A percentile compares a stretch with the other conserved stretches of the same genome.
These are phyloP conservation scores for Dittrichia graveolens DNA, from an alignment of 129 eudicot species.

Conservation along the genomic window DNA sequence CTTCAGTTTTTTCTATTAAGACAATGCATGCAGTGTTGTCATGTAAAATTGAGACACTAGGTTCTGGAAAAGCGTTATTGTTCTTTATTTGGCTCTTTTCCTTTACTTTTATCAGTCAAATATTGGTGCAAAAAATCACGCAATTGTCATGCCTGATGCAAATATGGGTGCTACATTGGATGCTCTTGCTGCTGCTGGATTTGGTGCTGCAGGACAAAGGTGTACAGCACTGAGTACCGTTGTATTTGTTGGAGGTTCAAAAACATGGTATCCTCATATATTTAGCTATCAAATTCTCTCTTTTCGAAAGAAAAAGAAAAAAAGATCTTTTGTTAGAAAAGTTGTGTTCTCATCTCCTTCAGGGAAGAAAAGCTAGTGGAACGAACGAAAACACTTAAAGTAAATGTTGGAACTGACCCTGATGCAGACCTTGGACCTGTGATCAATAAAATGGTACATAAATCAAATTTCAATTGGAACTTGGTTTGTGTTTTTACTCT, in stretches of 20 bases:
- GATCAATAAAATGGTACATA: slow-evolving; percentile 71
- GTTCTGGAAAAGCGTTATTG: slow-evolving; percentile 10
- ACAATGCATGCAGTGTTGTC: slow-evolving; percentile 11
- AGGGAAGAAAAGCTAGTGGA: slow-evolving; percentile 88
- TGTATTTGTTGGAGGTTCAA: slow-evolving; percentile 87
- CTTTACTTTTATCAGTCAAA: slow-evolving; percentile 53
- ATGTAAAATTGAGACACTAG: slow-evolving; percentile 6
- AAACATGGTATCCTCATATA: slow-evolving; percentile 53
- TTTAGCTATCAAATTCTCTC: background rate
- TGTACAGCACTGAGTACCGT: slow-evolving; percentile 80
- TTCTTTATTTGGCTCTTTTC: slow-evolving; percentile 1
- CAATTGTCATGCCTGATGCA: slow-evolving; percentile 96
- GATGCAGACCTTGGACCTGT: slow-evolving; percentile 95
- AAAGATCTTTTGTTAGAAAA: background rate
- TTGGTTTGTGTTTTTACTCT: background rate
- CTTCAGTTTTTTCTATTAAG: background rate
- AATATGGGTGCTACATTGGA: slow-evolving; percentile 70
- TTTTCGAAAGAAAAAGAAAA: too few relatives aligned
- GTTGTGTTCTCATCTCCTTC: slow-evolving; percentile 16
- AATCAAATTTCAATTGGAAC: slow-evolving; percentile 1
- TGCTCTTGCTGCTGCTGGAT: slow-evolving; percentile 81
- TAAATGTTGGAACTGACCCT: slow-evolving; percentile 81
- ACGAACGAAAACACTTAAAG: slow-evolving; percentile 78
- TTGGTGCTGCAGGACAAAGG: slow-evolving; percentile 95
- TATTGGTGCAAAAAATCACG: slow-evolving; percentile 89